Base-by-base conservation (phyloP, 306 rosid species). In the Sindora glabra region DNA sequence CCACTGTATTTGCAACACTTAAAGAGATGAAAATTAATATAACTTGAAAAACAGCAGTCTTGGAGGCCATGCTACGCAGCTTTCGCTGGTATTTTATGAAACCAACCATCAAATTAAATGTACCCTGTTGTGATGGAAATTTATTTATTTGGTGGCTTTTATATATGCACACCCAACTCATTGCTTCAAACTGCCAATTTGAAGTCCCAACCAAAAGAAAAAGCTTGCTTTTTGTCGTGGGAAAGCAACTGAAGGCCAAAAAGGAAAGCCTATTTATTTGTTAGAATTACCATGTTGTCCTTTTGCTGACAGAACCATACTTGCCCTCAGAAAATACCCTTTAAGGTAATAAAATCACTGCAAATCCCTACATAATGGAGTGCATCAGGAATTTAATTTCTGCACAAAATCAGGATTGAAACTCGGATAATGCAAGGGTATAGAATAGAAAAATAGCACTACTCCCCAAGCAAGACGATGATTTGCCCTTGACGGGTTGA, bases 151-250 rank as follows among this genome's bases (percentile, higher is more conserved):
- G 18, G 8, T 30, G 44, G 56, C 38, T 56, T 74, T 74, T 73
- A 68, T 56, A 25, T 32, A 40, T n/a, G n/a, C 52, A 27, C 14
- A 1, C 17, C 48, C 56, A 4, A 29, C 48, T 26, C 36, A 50
- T 64, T 69, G 80, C 80, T 51, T 64, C n/a, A n/a, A n/a, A n/a
- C n/a, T n/a, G n/a, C n/a, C n/a, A n/a, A n/a, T n/a, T n/a, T n/a
- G n/a, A n/a, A n/a, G n/a, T n/a, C 54, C 59, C 27, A 37, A 14
- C 9, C 64, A 24, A 29, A 51, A 60, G 67, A 65, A 44, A 27
- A 62, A 26, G 32, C 52, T 73, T 76, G 78, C 85, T 80, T 76
- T 68, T 48, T 63, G 53, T 70, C 29, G 59, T 80, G 70, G 77
- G 40, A 40, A 70, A 66, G 76, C 66, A 75, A 74, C 33, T 56